Evolutionary conservation across 2,329 filamentous ascomycete genomes (phyloP).

Genomic region (Fusarium brachygibbosum): DNA sequence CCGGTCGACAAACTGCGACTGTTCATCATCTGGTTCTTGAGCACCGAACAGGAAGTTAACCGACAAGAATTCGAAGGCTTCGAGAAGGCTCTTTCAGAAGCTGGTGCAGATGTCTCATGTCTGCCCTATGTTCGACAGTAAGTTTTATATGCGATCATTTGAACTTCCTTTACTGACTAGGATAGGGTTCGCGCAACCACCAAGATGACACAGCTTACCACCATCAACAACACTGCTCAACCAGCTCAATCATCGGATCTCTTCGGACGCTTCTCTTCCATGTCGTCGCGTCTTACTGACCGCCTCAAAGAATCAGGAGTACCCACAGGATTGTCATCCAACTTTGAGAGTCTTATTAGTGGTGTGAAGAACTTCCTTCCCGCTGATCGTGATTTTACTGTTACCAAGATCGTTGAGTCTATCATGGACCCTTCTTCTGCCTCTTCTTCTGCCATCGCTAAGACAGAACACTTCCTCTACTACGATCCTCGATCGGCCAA

Average conservation of each 20-base stretch:
- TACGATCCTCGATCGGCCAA: constrained; percentile 96
- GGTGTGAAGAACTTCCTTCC: constrained; percentile 99
- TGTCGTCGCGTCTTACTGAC: constrained; percentile 92
- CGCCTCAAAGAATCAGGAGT: constrained; percentile 92
- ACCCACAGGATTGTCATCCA: constrained; percentile 75
- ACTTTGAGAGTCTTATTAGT: constrained; percentile 93
- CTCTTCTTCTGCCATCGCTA: constrained; percentile 90
- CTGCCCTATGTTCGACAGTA: constrained; percentile 89
- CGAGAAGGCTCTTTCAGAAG: constrained; percentile 82
- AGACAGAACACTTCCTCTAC: constrained; percentile 96
- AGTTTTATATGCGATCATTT: constrained; percentile 49
- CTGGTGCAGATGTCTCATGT: constrained; percentile 81
- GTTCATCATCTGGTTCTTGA: constrained; percentile 98
- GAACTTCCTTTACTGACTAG: constrained; percentile 42
- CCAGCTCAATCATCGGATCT: constrained; percentile 77
- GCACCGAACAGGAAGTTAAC: constrained; percentile 88
- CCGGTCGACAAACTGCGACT: constrained; percentile 90
- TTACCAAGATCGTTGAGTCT: constrained; percentile 98
- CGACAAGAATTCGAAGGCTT: constrained; percentile 87
- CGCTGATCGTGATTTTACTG: constrained; percentile 91
- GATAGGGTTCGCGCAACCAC: constrained; percentile 88
- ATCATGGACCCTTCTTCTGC: constrained; percentile 96
- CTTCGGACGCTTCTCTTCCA: constrained; percentile 92
- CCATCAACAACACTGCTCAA: constrained; percentile 80
- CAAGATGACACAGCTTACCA: constrained; percentile 97